phyloP scores from a whole-genome alignment of 768 basidiomycete species.

The Pleurotus eryngii region DNA sequence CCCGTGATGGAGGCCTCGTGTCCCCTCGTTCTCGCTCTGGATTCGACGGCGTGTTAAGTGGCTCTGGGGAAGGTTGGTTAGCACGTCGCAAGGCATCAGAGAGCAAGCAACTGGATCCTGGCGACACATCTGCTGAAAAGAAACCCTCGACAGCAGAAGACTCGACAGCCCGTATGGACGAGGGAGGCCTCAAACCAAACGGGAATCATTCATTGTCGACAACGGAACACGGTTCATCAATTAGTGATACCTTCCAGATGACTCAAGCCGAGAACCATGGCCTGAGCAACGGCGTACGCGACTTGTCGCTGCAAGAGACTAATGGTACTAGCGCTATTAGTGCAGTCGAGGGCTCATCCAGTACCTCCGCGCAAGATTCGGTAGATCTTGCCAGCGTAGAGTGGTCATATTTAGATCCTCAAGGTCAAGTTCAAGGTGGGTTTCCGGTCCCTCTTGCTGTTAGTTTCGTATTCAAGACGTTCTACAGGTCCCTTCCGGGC shows the following conservation, averaged over 20 bases:
- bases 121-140: slow-evolving; percentile 34
- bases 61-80: slow-evolving; percentile 63
- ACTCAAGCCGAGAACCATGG: background rate
- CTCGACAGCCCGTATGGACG: too few relatives aligned
- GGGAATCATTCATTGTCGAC: background rate
- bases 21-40: slow-evolving; percentile 68
- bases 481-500: slow-evolving; percentile 82
- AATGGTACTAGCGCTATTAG: slow-evolving; percentile 10
- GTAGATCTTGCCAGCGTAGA: slow-evolving; percentile 60
- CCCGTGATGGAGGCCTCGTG: slow-evolving; percentile 56
- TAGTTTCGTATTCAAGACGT: slow-evolving; percentile 7
- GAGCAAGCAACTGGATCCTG: slow-evolving; percentile 31
- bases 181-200: too few relatives aligned
- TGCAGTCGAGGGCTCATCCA: slow-evolving; percentile 17
- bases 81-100: slow-evolving; percentile 63
- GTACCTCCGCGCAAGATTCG: slow-evolving; percentile 40
- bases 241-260: background rate
- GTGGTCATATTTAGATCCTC: slow-evolving; percentile 93
- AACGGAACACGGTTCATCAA: slow-evolving; percentile 1
- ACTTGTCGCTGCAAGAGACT: slow-evolving; percentile 1
- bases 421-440: slow-evolving; percentile 88
- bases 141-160: slow-evolving; percentile 50
- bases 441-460: background rate
- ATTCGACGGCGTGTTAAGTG: slow-evolving; percentile 71
- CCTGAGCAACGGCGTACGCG: background rate